These are phyloP conservation scores for Schwanniomyces sp. DNA, from an alignment of 805 yeast species.

Conservation along the genomic window DNA sequence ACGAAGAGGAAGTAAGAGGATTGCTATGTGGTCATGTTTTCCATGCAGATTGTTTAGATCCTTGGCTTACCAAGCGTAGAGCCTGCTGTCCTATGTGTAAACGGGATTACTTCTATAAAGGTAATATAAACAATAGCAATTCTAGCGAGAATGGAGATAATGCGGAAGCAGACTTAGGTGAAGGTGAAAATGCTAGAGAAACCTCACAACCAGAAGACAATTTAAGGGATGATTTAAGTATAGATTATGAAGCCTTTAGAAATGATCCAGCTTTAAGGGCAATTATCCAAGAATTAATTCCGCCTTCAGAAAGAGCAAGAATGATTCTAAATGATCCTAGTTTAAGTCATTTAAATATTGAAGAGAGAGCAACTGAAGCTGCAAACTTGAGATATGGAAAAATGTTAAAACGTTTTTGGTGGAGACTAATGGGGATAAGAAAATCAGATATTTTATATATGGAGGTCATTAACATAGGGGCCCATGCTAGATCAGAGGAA, in stretches of 20 bases:
- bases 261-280: conserved; percentile 36
- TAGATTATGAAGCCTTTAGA: conserved; percentile 34
- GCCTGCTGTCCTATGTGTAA: conserved; percentile 88
- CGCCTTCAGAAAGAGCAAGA: conserved; percentile 41
- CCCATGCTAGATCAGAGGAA: background rate
- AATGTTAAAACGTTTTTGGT: conserved; percentile 39
- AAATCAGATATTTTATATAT: conserved; percentile 45
- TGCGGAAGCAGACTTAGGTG: background rate
- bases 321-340: conserved; percentile 38
- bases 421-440: conserved; percentile 58
- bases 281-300: conserved; percentile 39
- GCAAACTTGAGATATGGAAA: conserved; percentile 34
- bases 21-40: conserved; percentile 81
- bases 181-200: conserved; percentile 1
- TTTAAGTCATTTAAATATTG: conserved; percentile 37
- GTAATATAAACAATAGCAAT: conserved; percentile 7
- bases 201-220: conserved; percentile 5
- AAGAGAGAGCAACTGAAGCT: conserved; percentile 40
- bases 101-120: conserved; percentile 56
- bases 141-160: background rate
- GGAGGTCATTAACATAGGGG: background rate
- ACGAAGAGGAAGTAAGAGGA: conserved; percentile 66
- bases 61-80: conserved; percentile 73
- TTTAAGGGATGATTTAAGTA: conserved; percentile 10
- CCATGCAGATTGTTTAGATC: conserved; percentile 77